Conservation (phyloP, 768 basidiomycete genomes). For the Mycena chlorophos region DNA sequence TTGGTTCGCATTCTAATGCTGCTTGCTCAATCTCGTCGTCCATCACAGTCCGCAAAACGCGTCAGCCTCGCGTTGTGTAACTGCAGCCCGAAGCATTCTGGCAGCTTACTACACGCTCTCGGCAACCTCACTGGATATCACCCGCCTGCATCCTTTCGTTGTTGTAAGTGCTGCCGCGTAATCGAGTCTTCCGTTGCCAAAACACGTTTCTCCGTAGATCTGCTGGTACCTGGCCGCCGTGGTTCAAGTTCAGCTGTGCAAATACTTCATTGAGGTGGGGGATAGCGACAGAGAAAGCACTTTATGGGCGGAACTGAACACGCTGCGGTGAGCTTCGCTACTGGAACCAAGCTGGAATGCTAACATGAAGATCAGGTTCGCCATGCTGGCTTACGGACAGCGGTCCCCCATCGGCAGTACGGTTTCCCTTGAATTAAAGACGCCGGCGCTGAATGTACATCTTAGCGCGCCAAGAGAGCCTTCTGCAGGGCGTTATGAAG, state of each 20-base stretch:
- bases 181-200: constrained; percentile 3
- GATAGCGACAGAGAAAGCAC: constrained; percentile 72
- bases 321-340: constrained; percentile 63
- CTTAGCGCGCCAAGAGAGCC: constrained; percentile 77
- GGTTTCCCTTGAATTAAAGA: constrained; percentile 4
- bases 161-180: constrained; percentile 49
- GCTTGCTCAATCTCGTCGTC: too few species aligned
- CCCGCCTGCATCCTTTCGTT: constrained; percentile 78
- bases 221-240: constrained; percentile 92
- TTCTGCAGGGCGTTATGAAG: constrained; percentile 80
- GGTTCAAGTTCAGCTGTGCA: constrained; percentile 83
- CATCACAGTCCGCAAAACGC: constrained; percentile 53
- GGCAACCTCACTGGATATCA: constrained; percentile 81
- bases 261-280: constrained; percentile 80
- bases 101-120: constrained; percentile 74
- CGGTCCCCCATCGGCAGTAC: constrained; percentile 81
- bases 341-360: background rate
- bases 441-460: constrained; percentile 13
- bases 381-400: constrained; percentile 79
- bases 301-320: constrained; percentile 90
- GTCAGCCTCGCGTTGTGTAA: constrained; percentile 73
- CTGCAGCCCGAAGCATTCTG: constrained; percentile 74
- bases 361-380: constrained; percentile 51
- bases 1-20: too few species aligned
- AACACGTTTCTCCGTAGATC: constrained; percentile 48